Evolutionary conservation across 2,329 filamentous ascomycete genomes (phyloP).

Genomic region (Clathrospora elynae): DNA sequence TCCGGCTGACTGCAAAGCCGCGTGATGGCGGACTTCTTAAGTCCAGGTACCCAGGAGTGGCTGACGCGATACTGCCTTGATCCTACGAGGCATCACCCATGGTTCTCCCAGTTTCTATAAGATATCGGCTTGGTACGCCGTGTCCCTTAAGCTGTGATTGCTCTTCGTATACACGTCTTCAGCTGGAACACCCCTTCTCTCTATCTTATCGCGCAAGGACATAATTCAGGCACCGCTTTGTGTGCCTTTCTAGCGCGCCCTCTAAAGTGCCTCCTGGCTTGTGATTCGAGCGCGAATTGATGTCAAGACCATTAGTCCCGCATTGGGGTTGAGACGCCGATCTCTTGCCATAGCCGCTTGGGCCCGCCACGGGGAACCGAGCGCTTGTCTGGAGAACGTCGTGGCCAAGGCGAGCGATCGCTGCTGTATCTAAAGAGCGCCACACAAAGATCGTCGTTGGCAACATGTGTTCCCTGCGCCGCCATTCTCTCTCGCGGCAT

Average conservation of each 20-base stretch:
- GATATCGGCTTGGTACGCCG: slow-evolving; percentile 11
- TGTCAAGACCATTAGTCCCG: slow-evolving; percentile 17
- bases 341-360: slow-evolving; percentile 27
- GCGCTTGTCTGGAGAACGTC: slow-evolving; percentile 30
- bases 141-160: too few relatives aligned
- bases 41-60: slow-evolving; percentile 26
- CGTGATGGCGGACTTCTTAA: slow-evolving; percentile 21
- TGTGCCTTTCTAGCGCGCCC: slow-evolving; percentile 24
- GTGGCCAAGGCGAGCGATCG: slow-evolving; percentile 33
- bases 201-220: neutral
- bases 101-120: slow-evolving; percentile 16
- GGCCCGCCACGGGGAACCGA: slow-evolving; percentile 29
- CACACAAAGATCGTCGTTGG: slow-evolving; percentile 25
- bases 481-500: slow-evolving; percentile 3
- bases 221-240: slow-evolving; percentile 22
- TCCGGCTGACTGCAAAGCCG: too few relatives aligned
- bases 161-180: too few relatives aligned
- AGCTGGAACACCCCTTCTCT: too few relatives aligned
- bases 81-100: slow-evolving; percentile 13
- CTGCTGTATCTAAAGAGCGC: slow-evolving; percentile 20
- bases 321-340: slow-evolving; percentile 31
- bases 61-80: slow-evolving; percentile 17
- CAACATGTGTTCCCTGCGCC: slow-evolving; percentile 35
- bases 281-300: slow-evolving; percentile 30
- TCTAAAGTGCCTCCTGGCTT: slow-evolving; percentile 17